These are phyloP conservation scores for Phytophthora tentaculata DNA, from an alignment of 352 stramenopile species.

Conservation along the genomic window DNA sequence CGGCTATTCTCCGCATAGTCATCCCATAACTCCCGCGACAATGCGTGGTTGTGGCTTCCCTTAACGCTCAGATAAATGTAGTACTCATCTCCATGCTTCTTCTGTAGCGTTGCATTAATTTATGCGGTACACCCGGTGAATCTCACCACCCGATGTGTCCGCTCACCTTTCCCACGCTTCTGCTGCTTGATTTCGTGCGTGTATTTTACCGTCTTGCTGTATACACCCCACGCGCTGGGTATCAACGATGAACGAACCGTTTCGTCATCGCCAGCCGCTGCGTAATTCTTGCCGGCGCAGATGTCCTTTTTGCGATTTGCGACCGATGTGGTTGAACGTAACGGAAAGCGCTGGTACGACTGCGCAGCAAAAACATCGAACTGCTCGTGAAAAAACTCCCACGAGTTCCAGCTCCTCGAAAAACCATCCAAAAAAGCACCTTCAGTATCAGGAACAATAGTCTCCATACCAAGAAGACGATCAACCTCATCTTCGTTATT, in stretches of 20 bases:
- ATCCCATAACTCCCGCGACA: neutral
- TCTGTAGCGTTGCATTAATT: neutral
- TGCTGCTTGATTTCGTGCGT: slow-evolving; percentile 3
- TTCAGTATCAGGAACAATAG: neutral
- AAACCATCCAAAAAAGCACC: slow-evolving; percentile 2
- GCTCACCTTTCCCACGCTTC: neutral
- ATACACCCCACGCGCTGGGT: too few species aligned
- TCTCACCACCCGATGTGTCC: neutral
- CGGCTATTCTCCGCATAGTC: slow-evolving; percentile 12
- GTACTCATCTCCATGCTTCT: neutral
- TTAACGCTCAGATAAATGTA: slow-evolving; percentile 4
- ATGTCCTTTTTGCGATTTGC: neutral
- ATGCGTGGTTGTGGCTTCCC: slow-evolving; percentile 8
- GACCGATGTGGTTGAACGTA: slow-evolving; percentile 3
- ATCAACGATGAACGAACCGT: too few species aligned
- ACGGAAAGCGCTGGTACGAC: slow-evolving; percentile 3
- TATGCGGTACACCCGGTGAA: slow-evolving; percentile 2
- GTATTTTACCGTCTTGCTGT: neutral
- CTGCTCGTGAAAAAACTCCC: slow-evolving; percentile 7
- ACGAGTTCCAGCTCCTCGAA: neutral
- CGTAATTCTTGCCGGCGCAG: too few species aligned
- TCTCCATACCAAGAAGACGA: slow-evolving; percentile 4
- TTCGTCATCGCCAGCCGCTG: too few species aligned
- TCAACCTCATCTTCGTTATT: neutral
- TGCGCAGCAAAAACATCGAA: neutral